phyloP scores from a whole-genome alignment of 148 eudicot genomes.

The Silene conica region DNA sequence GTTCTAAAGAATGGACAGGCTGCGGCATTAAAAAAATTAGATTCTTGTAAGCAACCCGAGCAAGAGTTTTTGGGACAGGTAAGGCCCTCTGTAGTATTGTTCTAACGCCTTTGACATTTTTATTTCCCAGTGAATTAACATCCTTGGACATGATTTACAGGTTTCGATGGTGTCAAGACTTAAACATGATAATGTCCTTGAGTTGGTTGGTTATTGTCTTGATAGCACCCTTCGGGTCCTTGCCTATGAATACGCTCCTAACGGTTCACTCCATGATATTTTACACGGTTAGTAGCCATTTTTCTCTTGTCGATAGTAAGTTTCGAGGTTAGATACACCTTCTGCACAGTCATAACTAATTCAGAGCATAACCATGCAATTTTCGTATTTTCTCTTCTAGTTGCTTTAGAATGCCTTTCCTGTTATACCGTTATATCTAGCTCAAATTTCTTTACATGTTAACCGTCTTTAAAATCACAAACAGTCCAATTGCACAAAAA shows the following conservation, averaged over 20 bases:
- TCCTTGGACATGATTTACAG: conserved; percentile 24
- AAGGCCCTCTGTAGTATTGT: not conserved
- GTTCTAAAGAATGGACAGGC: conserved; percentile 57
- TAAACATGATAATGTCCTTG: conserved; percentile 67
- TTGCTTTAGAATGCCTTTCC: not conserved
- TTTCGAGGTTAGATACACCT: too few relatives aligned
- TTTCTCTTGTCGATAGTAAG: not conserved
- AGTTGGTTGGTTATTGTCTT: conserved; percentile 66
- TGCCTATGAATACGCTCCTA: conserved; percentile 71
- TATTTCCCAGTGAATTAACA: not conserved
- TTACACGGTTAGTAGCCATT: conserved; percentile 54
- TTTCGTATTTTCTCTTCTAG: not conserved
- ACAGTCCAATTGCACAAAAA: not conserved
- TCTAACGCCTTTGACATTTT: not conserved
- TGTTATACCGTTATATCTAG: not conserved
- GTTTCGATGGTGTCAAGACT: conserved; percentile 71
- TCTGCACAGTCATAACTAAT: not conserved
- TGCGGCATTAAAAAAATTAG: conserved; percentile 66
- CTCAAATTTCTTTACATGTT: not conserved
- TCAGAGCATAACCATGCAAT: not conserved
- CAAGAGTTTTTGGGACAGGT: conserved; percentile 70
- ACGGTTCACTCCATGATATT: conserved; percentile 79
- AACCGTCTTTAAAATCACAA: not conserved
- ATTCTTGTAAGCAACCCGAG: conserved; percentile 76
- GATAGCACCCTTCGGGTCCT: conserved; percentile 60